phyloP scores from a whole-genome alignment of 2,329 filamentous ascomycete genomes.

The Mollisia scopiformis region DNA sequence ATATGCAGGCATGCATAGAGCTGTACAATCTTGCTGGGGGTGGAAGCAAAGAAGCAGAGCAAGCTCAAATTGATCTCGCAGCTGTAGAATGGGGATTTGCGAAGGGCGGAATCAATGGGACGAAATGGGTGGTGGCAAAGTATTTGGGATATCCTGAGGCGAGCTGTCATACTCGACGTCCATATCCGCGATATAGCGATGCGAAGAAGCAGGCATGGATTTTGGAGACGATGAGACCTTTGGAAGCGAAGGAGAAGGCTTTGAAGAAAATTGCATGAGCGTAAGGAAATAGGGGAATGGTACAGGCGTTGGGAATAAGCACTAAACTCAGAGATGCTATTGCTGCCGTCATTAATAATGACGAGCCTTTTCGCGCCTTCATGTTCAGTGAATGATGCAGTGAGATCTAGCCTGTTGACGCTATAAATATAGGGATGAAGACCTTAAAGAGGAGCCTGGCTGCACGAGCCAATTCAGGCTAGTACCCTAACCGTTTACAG shows the following conservation, averaged over 20 bases:
- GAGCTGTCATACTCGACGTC: constrained; percentile 52
- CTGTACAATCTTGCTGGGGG: constrained; percentile 59
- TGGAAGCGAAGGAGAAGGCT: constrained; percentile 23
- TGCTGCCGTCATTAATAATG: too few relatives aligned
- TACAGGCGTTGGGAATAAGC: neutral
- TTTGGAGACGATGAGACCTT: constrained; percentile 19
- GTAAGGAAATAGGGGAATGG: neutral
- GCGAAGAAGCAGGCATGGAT: constrained; percentile 50
- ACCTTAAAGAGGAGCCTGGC: neutral
- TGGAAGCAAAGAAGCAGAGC: constrained; percentile 59
- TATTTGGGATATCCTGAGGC: constrained; percentile 64
- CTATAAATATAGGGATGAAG: neutral
- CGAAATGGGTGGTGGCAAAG: constrained; percentile 62
- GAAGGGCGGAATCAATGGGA: constrained; percentile 66
- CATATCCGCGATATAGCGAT: constrained; percentile 54
- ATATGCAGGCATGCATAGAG: constrained; percentile 55
- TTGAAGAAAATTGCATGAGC: neutral
- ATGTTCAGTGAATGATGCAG: too few relatives aligned
- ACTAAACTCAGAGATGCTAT: neutral
- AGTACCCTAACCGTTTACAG: neutral
- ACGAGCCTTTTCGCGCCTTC: too few relatives aligned
- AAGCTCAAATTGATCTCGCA: constrained; percentile 63
- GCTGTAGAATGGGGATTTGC: constrained; percentile 69
- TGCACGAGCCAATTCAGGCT: too few relatives aligned
- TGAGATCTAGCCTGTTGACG: too few relatives aligned